Evolutionary conservation across 2,329 filamentous ascomycete genomes (phyloP).

Genomic region (Paecilomyces niveus): DNA sequence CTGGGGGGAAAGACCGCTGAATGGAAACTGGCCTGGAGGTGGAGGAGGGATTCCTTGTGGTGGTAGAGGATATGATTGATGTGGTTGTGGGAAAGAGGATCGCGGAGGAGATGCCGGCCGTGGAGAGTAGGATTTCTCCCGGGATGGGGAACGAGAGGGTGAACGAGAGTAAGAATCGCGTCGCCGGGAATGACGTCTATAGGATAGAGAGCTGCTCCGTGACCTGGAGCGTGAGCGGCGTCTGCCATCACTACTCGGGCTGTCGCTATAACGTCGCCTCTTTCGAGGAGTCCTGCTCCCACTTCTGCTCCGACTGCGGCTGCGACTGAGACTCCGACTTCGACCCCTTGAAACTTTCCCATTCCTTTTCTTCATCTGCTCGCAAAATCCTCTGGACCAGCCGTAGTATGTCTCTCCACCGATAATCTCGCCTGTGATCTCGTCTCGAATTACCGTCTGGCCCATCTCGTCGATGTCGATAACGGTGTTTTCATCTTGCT

Average conservation of each 20-base stretch:
- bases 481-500: constrained; percentile 42
- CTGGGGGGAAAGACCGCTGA: background rate
- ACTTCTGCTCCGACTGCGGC: constrained; percentile 31
- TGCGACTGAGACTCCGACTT: constrained; percentile 36
- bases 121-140: constrained; percentile 28
- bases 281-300: constrained; percentile 34
- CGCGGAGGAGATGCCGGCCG: constrained; percentile 13
- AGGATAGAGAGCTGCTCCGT: constrained; percentile 22
- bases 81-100: constrained; percentile 6
- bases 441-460: constrained; percentile 58
- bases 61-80: constrained; percentile 11
- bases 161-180: constrained; percentile 22
- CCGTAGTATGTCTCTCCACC: constrained; percentile 76
- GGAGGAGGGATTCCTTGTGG: constrained; percentile 2
- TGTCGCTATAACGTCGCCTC: constrained; percentile 34
- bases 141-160: constrained; percentile 19
- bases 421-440: constrained; percentile 58
- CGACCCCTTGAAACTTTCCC: constrained; percentile 13
- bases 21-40: constrained; percentile 4
- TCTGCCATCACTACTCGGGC: constrained; percentile 22
- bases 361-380: constrained; percentile 61
- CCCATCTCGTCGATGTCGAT: constrained; percentile 70
- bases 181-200: constrained; percentile 9
- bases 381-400: constrained; percentile 74
- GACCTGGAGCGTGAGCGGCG: constrained; percentile 21